Conservation (phyloP, 352 stramenopile genomes). For the Phytophthora sojae region DNA sequence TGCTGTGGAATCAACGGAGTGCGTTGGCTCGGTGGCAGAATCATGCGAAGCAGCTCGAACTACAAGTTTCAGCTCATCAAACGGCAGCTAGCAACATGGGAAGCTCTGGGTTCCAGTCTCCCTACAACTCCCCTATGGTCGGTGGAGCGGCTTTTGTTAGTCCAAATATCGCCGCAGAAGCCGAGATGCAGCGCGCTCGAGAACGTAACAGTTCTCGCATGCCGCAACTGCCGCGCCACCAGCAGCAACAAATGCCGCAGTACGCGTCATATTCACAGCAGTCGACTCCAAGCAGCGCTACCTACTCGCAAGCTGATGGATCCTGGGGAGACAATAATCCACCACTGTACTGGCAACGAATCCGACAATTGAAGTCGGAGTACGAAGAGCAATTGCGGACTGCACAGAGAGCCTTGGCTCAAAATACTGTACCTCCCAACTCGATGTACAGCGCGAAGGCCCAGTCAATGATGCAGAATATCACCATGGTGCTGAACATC, state of each 20-base stretch:
- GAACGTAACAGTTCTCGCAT: constrained; percentile 45
- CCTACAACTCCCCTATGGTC: constrained; percentile 51
- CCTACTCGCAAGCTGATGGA: constrained; percentile 20
- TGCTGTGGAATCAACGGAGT: constrained; percentile 77
- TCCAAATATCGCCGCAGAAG: constrained; percentile 45
- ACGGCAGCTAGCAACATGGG: constrained; percentile 27
- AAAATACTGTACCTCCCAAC: constrained; percentile 54
- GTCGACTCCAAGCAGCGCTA: constrained; percentile 21
- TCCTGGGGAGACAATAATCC: constrained; percentile 40
- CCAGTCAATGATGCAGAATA: constrained; percentile 86
- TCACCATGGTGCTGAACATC: constrained; percentile 73
- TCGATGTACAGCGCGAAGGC: constrained; percentile 74
- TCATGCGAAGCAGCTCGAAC: constrained; percentile 58
- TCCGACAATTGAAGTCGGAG: constrained; percentile 59
- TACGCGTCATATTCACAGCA: constrained; percentile 33
- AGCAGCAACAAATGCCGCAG: constrained; percentile 34
- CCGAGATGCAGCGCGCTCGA: constrained; percentile 59
- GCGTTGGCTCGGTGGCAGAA: constrained; percentile 72
- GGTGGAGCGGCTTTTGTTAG: constrained; percentile 32
- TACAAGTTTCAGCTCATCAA: constrained; percentile 43
- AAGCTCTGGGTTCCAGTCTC: constrained; percentile 28
- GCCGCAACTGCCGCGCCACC: constrained; percentile 7
- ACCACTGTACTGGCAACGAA: constrained; percentile 77
- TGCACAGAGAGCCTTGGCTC: constrained; percentile 70
- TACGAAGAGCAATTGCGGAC: constrained; percentile 60